Conservation (phyloP, 306 rosid species). For the Biancaea sappan region DNA sequence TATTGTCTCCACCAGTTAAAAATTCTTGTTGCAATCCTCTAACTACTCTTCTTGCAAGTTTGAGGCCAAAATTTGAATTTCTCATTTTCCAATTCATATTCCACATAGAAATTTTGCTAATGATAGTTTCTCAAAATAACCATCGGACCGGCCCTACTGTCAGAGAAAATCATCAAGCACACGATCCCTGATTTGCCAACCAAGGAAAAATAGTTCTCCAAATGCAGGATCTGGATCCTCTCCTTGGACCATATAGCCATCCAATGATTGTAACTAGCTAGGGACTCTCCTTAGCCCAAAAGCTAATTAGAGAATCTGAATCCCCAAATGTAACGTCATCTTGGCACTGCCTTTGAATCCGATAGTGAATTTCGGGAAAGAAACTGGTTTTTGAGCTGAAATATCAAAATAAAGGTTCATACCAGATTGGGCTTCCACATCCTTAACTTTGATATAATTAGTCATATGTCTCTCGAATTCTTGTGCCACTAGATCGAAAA, state of each 20-base stretch:
- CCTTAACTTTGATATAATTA: constrained; percentile 56
- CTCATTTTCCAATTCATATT: constrained; percentile 69
- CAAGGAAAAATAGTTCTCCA: constrained; percentile 61
- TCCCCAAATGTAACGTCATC: too few relatives aligned
- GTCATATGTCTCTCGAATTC: constrained; percentile 65
- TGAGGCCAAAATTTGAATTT: constrained; percentile 66
- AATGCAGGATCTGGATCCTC: too few relatives aligned
- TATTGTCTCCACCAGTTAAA: too few relatives aligned
- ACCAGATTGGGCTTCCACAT: constrained; percentile 60
- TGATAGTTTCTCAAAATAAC: constrained; percentile 75
- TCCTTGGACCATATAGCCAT: too few relatives aligned
- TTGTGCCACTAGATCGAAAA: constrained; percentile 51
- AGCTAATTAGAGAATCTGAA: too few relatives aligned
- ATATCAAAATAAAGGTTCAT: constrained; percentile 65
- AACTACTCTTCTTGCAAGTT: constrained; percentile 43
- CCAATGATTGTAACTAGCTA: too few relatives aligned
- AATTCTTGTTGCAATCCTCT: not conserved
- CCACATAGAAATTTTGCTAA: constrained; percentile 76
- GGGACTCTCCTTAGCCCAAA: too few relatives aligned
- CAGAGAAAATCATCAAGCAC: constrained; percentile 68
- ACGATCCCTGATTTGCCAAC: constrained; percentile 39
- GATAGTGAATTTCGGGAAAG: constrained; percentile 59
- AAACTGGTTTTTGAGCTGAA: constrained; percentile 28
- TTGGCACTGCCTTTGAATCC: constrained; percentile 87
- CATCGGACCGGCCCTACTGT: constrained; percentile 24